These are phyloP conservation scores for Xylaria telfairii DNA, from an alignment of 495 filamentous ascomycete genomes.

Conservation along the genomic window DNA sequence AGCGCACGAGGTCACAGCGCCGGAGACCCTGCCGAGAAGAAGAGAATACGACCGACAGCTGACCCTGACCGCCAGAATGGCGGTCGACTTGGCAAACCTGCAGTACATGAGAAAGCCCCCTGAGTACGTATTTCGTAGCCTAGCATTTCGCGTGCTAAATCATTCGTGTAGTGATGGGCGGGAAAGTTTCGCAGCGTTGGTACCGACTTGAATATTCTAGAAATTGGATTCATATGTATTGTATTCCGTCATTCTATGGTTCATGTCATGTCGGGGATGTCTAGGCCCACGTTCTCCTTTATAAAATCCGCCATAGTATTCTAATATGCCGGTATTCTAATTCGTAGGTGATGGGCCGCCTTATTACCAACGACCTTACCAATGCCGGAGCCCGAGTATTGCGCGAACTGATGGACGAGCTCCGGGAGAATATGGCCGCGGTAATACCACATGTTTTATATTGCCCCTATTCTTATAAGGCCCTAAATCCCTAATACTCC, in stretches of 20 bases:
- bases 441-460: too few species aligned
- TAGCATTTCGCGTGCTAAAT: neutral
- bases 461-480: too few species aligned
- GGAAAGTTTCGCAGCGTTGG: neutral
- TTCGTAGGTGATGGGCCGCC: neutral
- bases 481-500: too few species aligned
- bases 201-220: neutral
- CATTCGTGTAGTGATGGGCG: neutral
- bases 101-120: neutral
- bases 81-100: neutral
- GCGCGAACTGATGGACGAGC: neutral
- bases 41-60: neutral
- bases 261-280: neutral
- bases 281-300: neutral
- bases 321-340: neutral
- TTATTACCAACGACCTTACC: constrained; percentile 2
- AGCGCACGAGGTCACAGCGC: neutral
- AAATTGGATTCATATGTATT: constrained; percentile 1
- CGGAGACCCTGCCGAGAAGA: neutral
- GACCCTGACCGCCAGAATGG: neutral
- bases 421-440: neutral
- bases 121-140: neutral
- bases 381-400: neutral
- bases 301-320: neutral
- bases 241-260: neutral